phyloP scores from a whole-genome alignment of 805 yeast species.

The Metschnikowia kunwiensis region DNA sequence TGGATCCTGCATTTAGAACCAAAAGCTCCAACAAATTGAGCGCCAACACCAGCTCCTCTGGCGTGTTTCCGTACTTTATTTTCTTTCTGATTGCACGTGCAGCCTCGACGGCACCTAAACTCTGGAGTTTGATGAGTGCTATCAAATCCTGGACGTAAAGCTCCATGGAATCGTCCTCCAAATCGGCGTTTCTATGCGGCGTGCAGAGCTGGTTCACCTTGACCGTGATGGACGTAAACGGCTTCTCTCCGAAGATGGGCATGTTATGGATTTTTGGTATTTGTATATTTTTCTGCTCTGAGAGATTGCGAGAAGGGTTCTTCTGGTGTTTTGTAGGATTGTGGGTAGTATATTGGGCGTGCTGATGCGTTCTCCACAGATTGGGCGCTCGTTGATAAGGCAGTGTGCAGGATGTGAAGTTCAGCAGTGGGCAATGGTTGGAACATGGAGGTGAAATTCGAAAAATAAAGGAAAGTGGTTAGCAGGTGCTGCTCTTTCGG shows the following conservation, averaged over 20 bases:
- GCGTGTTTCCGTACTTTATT: slow-evolving; percentile 73
- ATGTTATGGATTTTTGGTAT: slow-evolving; percentile 15
- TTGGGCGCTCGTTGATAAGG: too few species aligned
- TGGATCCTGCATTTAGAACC: slow-evolving; percentile 43
- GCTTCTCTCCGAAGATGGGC: slow-evolving; percentile 47
- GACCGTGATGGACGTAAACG: slow-evolving; percentile 68
- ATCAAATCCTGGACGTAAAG: slow-evolving; percentile 55
- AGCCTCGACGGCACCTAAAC: slow-evolving; percentile 58
- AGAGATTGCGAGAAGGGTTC: too few species aligned
- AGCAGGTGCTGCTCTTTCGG: too few species aligned
- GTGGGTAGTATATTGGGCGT: too few species aligned
- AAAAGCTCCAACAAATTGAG: slow-evolving; percentile 40
- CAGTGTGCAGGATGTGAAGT: too few species aligned
- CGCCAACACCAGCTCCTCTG: slow-evolving; percentile 63
- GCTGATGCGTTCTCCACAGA: too few species aligned
- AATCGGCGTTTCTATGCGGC: slow-evolving; percentile 38
- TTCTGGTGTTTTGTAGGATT: too few species aligned
- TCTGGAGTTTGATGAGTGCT: slow-evolving; percentile 45
- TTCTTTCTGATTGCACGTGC: slow-evolving; percentile 89
- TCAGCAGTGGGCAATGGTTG: too few species aligned
- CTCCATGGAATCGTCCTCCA: slow-evolving; percentile 36
- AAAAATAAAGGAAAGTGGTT: too few species aligned
- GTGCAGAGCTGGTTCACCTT: slow-evolving; percentile 52
- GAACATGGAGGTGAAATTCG: too few species aligned
- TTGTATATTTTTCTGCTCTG: too few species aligned